Evolutionary conservation across 768 basidiomycete genomes (phyloP).

Genomic region (Ramaria rubella): DNA sequence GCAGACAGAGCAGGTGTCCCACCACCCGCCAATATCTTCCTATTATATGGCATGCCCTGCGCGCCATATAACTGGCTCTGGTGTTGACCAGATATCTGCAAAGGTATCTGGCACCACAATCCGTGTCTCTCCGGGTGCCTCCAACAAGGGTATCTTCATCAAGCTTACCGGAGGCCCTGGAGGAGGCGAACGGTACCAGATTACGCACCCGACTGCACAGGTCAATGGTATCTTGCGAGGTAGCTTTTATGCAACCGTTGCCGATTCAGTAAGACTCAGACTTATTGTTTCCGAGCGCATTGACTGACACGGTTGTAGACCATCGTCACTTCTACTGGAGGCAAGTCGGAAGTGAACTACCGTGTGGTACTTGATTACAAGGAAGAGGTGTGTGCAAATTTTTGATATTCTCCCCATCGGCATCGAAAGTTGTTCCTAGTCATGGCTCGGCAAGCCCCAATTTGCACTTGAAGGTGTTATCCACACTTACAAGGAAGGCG

Average conservation of each 20-base stretch:
- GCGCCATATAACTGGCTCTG: conserved; percentile 61
- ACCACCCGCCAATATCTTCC: conserved; percentile 92
- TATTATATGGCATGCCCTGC: conserved; percentile 75
- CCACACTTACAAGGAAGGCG: conserved; percentile 67
- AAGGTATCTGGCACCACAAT: conserved; percentile 85
- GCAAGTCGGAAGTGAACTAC: conserved; percentile 49
- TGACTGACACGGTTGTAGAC: conserved; percentile 26
- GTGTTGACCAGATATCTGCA: conserved; percentile 91
- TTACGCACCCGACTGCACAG: conserved; percentile 83
- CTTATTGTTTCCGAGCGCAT: not conserved
- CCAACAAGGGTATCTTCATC: conserved; percentile 87
- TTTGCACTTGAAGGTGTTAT: conserved; percentile 86
- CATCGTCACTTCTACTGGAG: conserved; percentile 74
- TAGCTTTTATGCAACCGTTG: conserved; percentile 84
- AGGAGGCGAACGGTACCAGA: conserved; percentile 75
- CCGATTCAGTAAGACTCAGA: conserved; percentile 42
- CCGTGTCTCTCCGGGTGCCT: conserved; percentile 73
- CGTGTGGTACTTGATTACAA: conserved; percentile 89
- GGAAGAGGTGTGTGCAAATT: conserved; percentile 65
- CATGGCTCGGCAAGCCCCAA: conserved; percentile 85
- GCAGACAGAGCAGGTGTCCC: conserved; percentile 87
- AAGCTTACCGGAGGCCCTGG: conserved; percentile 66
- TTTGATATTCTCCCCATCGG: not conserved
- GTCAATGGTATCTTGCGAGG: conserved; percentile 93
- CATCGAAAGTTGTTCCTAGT: conserved; percentile 31